Evolutionary conservation across 2,329 filamentous ascomycete genomes (phyloP), one percentile per base, ranked within the genome.

Genomic region (Fusarium kyushuense): DNA sequence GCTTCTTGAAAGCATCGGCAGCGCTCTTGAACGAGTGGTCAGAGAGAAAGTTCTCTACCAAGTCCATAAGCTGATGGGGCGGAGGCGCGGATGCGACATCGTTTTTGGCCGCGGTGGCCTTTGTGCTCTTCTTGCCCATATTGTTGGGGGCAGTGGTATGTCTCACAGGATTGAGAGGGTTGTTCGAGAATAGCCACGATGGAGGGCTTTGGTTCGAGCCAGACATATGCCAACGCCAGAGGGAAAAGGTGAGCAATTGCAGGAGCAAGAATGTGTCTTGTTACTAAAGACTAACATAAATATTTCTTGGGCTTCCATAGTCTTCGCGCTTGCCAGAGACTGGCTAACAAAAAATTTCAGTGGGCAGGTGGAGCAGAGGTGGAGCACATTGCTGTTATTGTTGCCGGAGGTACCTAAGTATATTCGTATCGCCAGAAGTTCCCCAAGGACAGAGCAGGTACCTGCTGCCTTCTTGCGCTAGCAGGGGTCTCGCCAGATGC

Each of bases 1-100:
- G 88, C 75, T 89, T 87, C 71, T 83, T 82, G 74, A 93, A 90
- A 7, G 87, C 85, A 61, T 84, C 81, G 73, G 86, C 86, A 45
- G 91, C 87, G 60, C 83, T 82, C 47, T 83, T 78, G 72, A 92
- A 91, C n/a, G 87, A 86, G 76, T 91, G 84, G 45, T 90, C 84
- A 41, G 84, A 84, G 49, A 94, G 83, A 77, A 93, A 94, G 23
- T 80, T 79, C 65, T 88, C 87, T 72, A 94, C 84, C 17, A 92
- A 81, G 63, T 89, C 86, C 75, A 94, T 81, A 35, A 94, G 81
- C 77, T 91, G 84, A 29, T 84, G 78, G 6, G 90, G 85, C 27
- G 87, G 83, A 46, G 81, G 56, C 12, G 75, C 32, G 38, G 66
- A 61, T 29, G 70, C 47, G 38, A 65, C 61, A 43, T 67, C 56